Conservation (phyloP, 208 protist species). For the Trypanosoma cruzi region DNA sequence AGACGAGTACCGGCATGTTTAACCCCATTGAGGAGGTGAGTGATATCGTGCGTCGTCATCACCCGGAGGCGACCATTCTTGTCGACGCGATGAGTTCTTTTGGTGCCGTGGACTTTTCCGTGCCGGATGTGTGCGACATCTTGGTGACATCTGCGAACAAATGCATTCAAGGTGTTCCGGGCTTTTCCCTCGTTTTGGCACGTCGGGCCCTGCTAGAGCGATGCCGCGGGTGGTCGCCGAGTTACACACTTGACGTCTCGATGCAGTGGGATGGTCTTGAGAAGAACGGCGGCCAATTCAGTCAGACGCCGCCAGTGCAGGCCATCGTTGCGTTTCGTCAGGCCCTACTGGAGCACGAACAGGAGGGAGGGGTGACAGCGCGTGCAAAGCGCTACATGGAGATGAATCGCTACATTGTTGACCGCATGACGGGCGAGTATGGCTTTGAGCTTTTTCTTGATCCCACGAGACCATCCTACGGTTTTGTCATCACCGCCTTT, state of each 20-base stretch:
- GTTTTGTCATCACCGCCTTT: slow-evolving; percentile 66
- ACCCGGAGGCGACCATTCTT: slow-evolving; percentile 42
- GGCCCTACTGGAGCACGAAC: slow-evolving; percentile 46
- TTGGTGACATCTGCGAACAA: slow-evolving; percentile 67
- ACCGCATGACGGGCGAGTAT: slow-evolving; percentile 43
- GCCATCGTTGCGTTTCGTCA: slow-evolving; percentile 56
- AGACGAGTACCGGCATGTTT: slow-evolving; percentile 70
- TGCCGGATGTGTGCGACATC: slow-evolving; percentile 45
- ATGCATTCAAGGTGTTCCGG: slow-evolving; percentile 71
- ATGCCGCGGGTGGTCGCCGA: slow-evolving; percentile 39
- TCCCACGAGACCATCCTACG: slow-evolving; percentile 38
- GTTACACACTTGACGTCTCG: slow-evolving; percentile 53
- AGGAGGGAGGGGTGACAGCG: slow-evolving; percentile 48
- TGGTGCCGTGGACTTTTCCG: slow-evolving; percentile 44
- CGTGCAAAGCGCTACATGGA: slow-evolving; percentile 38
- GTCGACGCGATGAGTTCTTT: slow-evolving; percentile 77
- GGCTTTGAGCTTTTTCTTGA: slow-evolving; percentile 55
- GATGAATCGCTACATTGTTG: slow-evolving; percentile 42
- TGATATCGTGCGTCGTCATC: slow-evolving; percentile 32
- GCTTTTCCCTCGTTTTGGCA: slow-evolving; percentile 53
- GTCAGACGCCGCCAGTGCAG: slow-evolving; percentile 62
- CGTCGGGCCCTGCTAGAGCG: slow-evolving; percentile 25
- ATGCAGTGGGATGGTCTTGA: slow-evolving; percentile 47
- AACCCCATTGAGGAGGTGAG: slow-evolving; percentile 56
- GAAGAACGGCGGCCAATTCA: slow-evolving; percentile 41